These are phyloP conservation scores for Ogataea naganishii DNA, from an alignment of 805 yeast genomes.

Conservation along the genomic window DNA sequence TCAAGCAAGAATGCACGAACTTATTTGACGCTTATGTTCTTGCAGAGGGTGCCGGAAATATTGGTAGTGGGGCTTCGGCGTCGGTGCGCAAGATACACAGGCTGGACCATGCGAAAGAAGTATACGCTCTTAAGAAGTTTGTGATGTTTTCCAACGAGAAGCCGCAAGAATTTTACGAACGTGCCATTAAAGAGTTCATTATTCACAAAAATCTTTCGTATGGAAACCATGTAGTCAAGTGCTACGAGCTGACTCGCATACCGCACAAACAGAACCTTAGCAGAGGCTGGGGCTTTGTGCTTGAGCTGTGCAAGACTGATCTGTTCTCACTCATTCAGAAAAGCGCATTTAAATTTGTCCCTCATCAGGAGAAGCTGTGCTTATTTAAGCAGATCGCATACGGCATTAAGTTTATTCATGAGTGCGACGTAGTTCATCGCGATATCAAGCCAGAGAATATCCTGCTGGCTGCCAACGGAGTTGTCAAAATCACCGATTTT, in stretches of 20 bases:
- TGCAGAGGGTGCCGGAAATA: slow-evolving; percentile 33
- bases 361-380: slow-evolving; percentile 50
- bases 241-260: slow-evolving; percentile 46
- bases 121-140: slow-evolving; percentile 68
- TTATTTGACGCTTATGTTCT: slow-evolving; percentile 52
- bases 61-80: slow-evolving; percentile 74
- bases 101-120: slow-evolving; percentile 29
- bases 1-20: slow-evolving; percentile 41
- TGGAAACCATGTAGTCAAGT: slow-evolving; percentile 57
- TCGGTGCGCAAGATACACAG: slow-evolving; percentile 49
- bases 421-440: slow-evolving; percentile 77
- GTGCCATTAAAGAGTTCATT: slow-evolving; percentile 64
- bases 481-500: slow-evolving; percentile 81
- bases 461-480: slow-evolving; percentile 48
- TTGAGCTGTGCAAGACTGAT: slow-evolving; percentile 57
- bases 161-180: slow-evolving; percentile 61
- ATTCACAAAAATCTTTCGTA: slow-evolving; percentile 48
- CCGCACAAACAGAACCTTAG: slow-evolving; percentile 46
- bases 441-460: slow-evolving; percentile 94
- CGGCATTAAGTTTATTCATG: slow-evolving; percentile 65
- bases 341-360: slow-evolving; percentile 51
- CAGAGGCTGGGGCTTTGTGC: slow-evolving; percentile 76
- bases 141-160: slow-evolving; percentile 53
- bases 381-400: slow-evolving; percentile 64
- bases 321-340: slow-evolving; percentile 49